Evolutionary conservation across 225 moss, liverwort and hornwort species (phyloP), one percentile per base, ranked within the genome.

Genomic region (Physcomitrellopsis africana): DNA sequence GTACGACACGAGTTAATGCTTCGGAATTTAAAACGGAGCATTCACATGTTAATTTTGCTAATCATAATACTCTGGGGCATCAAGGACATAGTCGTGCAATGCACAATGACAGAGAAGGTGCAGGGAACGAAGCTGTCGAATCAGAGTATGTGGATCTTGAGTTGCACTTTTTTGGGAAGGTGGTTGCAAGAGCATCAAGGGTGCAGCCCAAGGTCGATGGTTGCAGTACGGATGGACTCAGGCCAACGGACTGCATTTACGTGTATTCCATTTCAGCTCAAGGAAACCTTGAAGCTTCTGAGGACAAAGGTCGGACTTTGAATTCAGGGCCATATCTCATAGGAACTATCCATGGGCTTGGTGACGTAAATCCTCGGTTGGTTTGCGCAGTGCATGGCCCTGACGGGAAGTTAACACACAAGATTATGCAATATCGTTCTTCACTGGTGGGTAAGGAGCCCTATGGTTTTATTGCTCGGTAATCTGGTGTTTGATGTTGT

Each of bases 391-490:
- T 85, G 22, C 84, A 87, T 80, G 92, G 82, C 68, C 83, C 94
- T 79, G 86, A 92, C 62, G 94, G 91, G 75, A 88, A 84, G 56
- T 79, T 74, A 68, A 94, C 96, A 48, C 94, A 97, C 83, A 78
- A 86, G 62, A 92, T 97, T 79, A 77, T 97, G 83, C 96, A 91
- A 78, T 86, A 97, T 82, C 83, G 80, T 51, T 94, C 91, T 51
- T 94, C 96, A 51, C 77, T 94, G 96, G 96, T 96, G 91, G 88
- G 94, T 94, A 88, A 89, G 81, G 75, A 76, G 73, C 19, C 56
- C 49, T 41, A 32, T 77, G 26, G 18, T 69, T 69, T 59, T 48
- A 22, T 63, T 76, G 66, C 75, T 11, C 18, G 37, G 46, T 41
- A 17, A 74, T 32, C 51, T 16, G 47, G 60, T 42, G 69, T 61